A percentile compares a stretch with the other conserved stretches of the same genome.
Conservation (phyloP, 768 basidiomycete genomes). For the Lentinus brumalis region DNA sequence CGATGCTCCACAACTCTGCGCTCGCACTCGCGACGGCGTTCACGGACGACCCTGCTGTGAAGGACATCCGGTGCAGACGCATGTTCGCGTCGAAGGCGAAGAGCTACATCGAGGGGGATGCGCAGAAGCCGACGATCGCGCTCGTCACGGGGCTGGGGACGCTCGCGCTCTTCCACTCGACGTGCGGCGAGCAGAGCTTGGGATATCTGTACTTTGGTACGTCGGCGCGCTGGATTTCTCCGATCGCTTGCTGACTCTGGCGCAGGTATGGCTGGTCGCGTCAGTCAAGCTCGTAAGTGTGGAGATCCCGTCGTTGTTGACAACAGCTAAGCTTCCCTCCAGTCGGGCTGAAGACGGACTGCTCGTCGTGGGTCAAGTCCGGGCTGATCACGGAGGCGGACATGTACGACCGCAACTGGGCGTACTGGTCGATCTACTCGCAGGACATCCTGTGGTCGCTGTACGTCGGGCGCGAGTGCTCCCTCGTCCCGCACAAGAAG, state of each 20-base stretch:
- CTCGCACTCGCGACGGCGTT: constrained; percentile 46
- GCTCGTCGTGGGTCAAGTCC: constrained; percentile 55
- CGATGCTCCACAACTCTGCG: constrained; percentile 71
- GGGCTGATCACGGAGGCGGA: constrained; percentile 54
- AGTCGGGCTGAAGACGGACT: constrained; percentile 63
- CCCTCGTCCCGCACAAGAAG: constrained; percentile 42
- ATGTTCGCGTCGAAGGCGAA: constrained; percentile 42
- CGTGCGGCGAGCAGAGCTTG: constrained; percentile 41
- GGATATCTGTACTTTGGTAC: constrained; percentile 47
- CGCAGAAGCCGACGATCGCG: constrained; percentile 42
- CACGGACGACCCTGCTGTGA: constrained; percentile 39
- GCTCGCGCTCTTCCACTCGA: constrained; percentile 42
- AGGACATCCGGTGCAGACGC: constrained; percentile 29
- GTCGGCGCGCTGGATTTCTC: background rate
- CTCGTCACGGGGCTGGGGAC: constrained; percentile 43
- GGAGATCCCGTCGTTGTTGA: no score
- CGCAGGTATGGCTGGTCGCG: constrained; percentile 58
- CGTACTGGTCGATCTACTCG: constrained; percentile 58
- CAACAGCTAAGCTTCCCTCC: no score
- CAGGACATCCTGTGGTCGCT: constrained; percentile 69
- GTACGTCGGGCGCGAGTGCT: constrained; percentile 65
- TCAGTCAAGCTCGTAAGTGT: constrained; percentile 59
- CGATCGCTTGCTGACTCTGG: background rate
- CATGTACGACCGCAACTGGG: constrained; percentile 61
- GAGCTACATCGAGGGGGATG: constrained; percentile 41